phyloP scores from a whole-genome alignment of 192 early-diverging fungal genomes.

The Backusella tarrabulga region DNA sequence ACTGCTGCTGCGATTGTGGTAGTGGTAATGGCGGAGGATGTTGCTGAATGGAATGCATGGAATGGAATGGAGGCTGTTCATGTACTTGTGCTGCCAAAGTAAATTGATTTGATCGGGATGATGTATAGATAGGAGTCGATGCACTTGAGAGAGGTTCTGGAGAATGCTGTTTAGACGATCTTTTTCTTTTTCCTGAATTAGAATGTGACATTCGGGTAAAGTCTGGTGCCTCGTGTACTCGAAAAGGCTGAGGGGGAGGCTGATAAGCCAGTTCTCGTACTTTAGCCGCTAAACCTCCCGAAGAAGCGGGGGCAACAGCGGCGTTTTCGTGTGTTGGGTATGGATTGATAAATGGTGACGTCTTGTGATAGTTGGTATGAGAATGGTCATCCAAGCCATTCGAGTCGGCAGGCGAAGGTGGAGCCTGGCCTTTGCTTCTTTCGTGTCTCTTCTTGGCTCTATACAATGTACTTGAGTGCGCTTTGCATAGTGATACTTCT shows the following conservation, averaged over 20 bases:
- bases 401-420: slow-evolving; percentile 26
- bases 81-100: neutral
- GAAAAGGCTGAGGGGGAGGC: neutral
- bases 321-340: neutral
- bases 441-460: slow-evolving; percentile 36
- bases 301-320: neutral
- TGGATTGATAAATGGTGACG: neutral
- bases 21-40: neutral
- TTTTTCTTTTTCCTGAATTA: slow-evolving; percentile 22
- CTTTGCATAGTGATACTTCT: slow-evolving; percentile 41
- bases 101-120: slow-evolving; percentile 3
- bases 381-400: slow-evolving; percentile 10
- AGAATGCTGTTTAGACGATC: neutral
- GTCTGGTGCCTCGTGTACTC: neutral
- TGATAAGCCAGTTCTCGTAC: slow-evolving; percentile 13
- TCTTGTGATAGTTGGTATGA: neutral
- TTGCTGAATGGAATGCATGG: neutral
- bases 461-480: slow-evolving; percentile 37
- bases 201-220: slow-evolving; percentile 13
- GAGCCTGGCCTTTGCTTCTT: slow-evolving; percentile 12
- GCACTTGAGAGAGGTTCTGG: slow-evolving; percentile 11
- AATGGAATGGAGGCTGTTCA: neutral
- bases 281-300: slow-evolving; percentile 22
- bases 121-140: slow-evolving; percentile 17
- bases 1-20: neutral